A percentile compares a stretch with the other conserved stretches of the same genome.
Conservation (phyloP, 2,329 filamentous ascomycete genomes). For the Cladosporium sp. region DNA sequence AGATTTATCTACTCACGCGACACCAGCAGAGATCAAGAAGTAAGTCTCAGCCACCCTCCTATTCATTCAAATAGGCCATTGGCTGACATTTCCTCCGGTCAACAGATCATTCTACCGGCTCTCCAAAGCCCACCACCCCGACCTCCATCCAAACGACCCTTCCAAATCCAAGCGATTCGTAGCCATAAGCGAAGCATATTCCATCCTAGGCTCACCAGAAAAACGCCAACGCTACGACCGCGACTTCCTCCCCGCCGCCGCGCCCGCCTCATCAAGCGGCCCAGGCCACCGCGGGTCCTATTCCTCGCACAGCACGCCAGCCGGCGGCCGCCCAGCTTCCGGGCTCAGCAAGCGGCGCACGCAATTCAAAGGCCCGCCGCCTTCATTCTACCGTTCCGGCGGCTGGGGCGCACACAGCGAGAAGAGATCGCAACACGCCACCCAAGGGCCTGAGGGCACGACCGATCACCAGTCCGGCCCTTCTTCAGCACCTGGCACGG, state of each 20-base stretch:
- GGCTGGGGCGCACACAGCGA: slow-evolving; percentile 67
- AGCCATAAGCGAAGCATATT: slow-evolving; percentile 37
- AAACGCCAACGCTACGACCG: slow-evolving; percentile 81
- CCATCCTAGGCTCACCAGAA: slow-evolving; percentile 48
- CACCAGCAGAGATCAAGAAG: slow-evolving; percentile 79
- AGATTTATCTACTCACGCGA: slow-evolving; percentile 65
- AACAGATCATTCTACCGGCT: slow-evolving; percentile 72
- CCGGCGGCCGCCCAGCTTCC: slow-evolving; percentile 71
- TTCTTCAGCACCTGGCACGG: slow-evolving; percentile 26
- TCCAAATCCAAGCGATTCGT: slow-evolving; percentile 64
- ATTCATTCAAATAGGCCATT: not conserved
- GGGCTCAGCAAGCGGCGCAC: slow-evolving; percentile 74
- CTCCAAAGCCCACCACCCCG: slow-evolving; percentile 88
- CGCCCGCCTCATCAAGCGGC: slow-evolving; percentile 32
- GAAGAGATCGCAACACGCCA: slow-evolving; percentile 50
- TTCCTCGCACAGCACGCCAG: slow-evolving; percentile 38
- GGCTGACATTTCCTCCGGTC: not conserved
- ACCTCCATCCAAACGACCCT: slow-evolving; percentile 77
- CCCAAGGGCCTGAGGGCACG: slow-evolving; percentile 21
- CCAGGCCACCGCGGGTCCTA: slow-evolving; percentile 53
- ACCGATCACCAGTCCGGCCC: slow-evolving; percentile 17
- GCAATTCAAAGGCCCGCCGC: slow-evolving; percentile 79
- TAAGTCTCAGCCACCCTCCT: slow-evolving; percentile 31
- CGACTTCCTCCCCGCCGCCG: slow-evolving; percentile 47
- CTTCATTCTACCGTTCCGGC: slow-evolving; percentile 79